Base-by-base conservation (phyloP, 2,329 filamentous ascomycete species). In the Sporothrix protearum region DNA sequence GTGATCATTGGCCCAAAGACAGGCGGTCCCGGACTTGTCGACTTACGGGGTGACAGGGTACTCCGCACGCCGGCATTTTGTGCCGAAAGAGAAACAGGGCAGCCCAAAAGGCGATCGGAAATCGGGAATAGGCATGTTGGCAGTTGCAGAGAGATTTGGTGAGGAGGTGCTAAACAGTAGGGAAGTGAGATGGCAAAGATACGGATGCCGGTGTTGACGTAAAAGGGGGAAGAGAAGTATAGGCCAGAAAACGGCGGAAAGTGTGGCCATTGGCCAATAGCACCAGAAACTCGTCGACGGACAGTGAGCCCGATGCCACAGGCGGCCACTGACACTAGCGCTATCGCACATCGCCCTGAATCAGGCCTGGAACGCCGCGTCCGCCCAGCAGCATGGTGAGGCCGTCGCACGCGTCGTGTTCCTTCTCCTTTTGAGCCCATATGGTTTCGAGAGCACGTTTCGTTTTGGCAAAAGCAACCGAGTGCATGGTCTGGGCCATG, bases 401-500 rank as follows among this genome's bases (percentile, higher is more conserved):
- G n/a, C 64, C 64, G 28, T 68, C 64, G 10, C 30, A 36, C 14
- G 4, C 28, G n/a, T 39, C 47, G 28, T 36, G 28, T 19, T 30
- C 45, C 25, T 28, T 47, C 25, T 22, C 25, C 6, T 16, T 53
- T 16, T 22, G 16, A 1, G 47, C 64, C 64, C 64, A 68, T 10
- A 68, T 68, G 16, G 64, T 55, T n/a, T 68, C 64, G 14, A 68
- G 64, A 4, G 64, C 42, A 12, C 25, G 28, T 19, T 30, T 36
- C 6, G 64, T 68, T 25, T 39, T 68, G 39, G 30, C 3, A 68
- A 68, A 68, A 3, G 64, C 42, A 14, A 53, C 64, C 16, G 64
- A 68, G 28, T 68, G 22, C 64, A 68, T 68, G 45, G 64, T 68
- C 47, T 68, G 22, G 28, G 64, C 64, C 64, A 68, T 68, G 45